phyloP scores from a whole-genome alignment of 352 stramenopile species.

The Chrysophaeum taylorii region DNA sequence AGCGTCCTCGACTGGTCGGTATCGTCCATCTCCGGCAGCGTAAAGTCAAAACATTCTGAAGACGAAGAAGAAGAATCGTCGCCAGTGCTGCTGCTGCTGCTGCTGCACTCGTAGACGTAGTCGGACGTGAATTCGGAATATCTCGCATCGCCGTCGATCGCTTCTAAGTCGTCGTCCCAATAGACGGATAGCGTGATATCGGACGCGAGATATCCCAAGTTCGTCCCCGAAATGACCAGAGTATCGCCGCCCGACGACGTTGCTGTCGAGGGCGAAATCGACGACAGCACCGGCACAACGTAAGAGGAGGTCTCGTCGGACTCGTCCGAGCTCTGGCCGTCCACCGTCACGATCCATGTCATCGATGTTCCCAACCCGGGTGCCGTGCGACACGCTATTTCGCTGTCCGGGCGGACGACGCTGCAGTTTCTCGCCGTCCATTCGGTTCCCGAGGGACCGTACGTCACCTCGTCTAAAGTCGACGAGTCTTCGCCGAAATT shows the following conservation, averaged over 20 bases:
- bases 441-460: slow-evolving; percentile 43
- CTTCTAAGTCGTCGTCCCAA: no score
- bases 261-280: slow-evolving; percentile 25
- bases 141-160: no score
- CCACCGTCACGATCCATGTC: slow-evolving; percentile 48
- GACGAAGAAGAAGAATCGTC: no score
- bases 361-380: slow-evolving; percentile 45
- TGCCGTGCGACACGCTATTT: slow-evolving; percentile 44
- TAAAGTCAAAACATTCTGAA: no score
- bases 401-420: slow-evolving; percentile 46
- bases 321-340: slow-evolving; percentile 43
- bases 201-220: no score
- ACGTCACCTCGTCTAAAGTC: slow-evolving; percentile 46
- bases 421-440: slow-evolving; percentile 42
- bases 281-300: slow-evolving; percentile 35
- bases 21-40: no score
- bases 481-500: slow-evolving; percentile 49
- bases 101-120: no score
- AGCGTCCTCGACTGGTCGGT: no score
- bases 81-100: no score
- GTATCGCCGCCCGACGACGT: slow-evolving; percentile 42
- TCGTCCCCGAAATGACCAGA: slow-evolving; percentile 43
- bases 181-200: no score
- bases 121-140: no score
- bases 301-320: slow-evolving; percentile 40